Conservation (phyloP, 768 basidiomycete genomes). For the Udeniomyces megalosporus region DNA sequence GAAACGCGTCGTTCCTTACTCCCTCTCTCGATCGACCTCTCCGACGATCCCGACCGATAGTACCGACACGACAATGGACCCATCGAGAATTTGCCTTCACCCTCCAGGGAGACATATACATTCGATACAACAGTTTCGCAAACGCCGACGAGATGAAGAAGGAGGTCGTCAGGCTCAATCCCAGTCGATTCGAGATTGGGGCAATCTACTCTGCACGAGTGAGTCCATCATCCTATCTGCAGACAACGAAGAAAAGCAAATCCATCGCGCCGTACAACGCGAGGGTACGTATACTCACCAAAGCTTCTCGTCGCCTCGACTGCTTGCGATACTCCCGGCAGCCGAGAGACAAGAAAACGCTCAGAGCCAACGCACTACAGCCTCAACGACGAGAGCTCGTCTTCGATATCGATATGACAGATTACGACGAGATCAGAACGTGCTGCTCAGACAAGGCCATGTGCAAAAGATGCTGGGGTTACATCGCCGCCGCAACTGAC, state of each 20-base stretch:
- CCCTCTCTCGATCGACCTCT: background rate
- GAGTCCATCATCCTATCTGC: slow-evolving; percentile 30
- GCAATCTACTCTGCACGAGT: slow-evolving; percentile 79
- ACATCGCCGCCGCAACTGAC: slow-evolving; percentile 79
- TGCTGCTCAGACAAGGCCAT: slow-evolving; percentile 85
- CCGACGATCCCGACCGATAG: slow-evolving; percentile 17
- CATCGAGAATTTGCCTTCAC: slow-evolving; percentile 95
- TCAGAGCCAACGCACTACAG: slow-evolving; percentile 49
- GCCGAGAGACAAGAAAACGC: slow-evolving; percentile 79
- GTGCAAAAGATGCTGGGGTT: slow-evolving; percentile 84
- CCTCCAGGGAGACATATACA: slow-evolving; percentile 71
- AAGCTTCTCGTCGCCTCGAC: background rate
- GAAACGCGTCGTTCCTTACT: background rate
- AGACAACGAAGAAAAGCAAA: no score
- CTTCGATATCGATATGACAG: slow-evolving; percentile 99
- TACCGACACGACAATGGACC: slow-evolving; percentile 60
- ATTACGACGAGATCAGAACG: slow-evolving; percentile 87
- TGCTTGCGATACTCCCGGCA: slow-evolving; percentile 28
- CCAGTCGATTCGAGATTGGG: slow-evolving; percentile 91
- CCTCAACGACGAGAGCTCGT: slow-evolving; percentile 81
- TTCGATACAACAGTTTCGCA: slow-evolving; percentile 84
- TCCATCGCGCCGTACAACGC: no score
- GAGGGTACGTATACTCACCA: no score
- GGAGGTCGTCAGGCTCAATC: slow-evolving; percentile 66
- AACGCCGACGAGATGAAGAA: slow-evolving; percentile 79